A percentile compares a stretch with the other conserved stretches of the same genome.
Evolutionary conservation across 441 rosid genomes (phyloP).

Genomic region (Dalechampia spathulata): DNA sequence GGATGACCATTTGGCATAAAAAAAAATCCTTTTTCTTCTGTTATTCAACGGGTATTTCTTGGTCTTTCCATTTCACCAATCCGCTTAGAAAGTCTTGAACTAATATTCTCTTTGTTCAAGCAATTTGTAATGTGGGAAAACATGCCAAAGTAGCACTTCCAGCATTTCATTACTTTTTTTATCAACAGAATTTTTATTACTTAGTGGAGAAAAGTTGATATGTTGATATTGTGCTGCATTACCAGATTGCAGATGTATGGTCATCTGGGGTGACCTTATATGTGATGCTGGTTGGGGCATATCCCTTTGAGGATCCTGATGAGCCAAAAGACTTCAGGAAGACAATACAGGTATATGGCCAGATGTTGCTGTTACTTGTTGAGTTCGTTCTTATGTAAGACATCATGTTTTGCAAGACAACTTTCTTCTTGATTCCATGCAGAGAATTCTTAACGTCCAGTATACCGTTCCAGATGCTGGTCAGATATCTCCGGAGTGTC

Average conservation of each 20-base stretch:
- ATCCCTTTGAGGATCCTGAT: slow-evolving; percentile 95
- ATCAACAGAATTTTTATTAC: too few relatives aligned
- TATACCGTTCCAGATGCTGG: slow-evolving; percentile 81
- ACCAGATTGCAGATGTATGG: slow-evolving; percentile 98
- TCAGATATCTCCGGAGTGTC: slow-evolving; percentile 82
- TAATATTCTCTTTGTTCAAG: too few relatives aligned
- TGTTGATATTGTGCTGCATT: neutral
- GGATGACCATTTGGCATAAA: too few relatives aligned
- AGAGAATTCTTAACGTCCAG: slow-evolving; percentile 90
- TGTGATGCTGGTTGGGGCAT: slow-evolving; percentile 93
- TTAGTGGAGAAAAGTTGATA: neutral
- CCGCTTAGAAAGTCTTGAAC: too few relatives aligned
- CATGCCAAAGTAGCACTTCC: too few relatives aligned
- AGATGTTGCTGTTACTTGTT: neutral
- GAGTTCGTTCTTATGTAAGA: neutral
- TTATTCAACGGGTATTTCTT: too few relatives aligned
- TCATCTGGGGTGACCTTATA: slow-evolving; percentile 95
- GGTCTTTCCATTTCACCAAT: too few relatives aligned
- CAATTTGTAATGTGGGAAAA: too few relatives aligned
- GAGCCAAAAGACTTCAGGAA: slow-evolving; percentile 86
- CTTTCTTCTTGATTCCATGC: slow-evolving; percentile 23
- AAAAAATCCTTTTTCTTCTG: too few relatives aligned
- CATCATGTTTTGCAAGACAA: slow-evolving; percentile 1
- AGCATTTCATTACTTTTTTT: too few relatives aligned
- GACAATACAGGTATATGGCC: slow-evolving; percentile 65